phyloP scores from a whole-genome alignment of 805 yeast genomes.

The Candida parachauliodes region DNA sequence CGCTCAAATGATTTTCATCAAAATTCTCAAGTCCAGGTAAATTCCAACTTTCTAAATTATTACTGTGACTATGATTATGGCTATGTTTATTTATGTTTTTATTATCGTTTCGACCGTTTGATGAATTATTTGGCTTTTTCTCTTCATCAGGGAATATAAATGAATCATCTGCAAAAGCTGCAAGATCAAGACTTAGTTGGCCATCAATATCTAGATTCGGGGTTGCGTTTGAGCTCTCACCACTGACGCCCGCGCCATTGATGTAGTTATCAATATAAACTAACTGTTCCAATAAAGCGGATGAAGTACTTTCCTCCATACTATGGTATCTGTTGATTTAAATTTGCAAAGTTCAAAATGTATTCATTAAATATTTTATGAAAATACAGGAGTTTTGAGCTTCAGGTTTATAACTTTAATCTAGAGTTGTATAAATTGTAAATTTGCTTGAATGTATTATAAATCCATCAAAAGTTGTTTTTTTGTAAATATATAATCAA shows the following conservation, averaged over 20 bases:
- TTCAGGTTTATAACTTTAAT: too few species aligned
- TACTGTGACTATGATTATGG: neutral
- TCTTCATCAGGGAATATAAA: constrained; percentile 82
- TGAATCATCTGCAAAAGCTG: constrained; percentile 80
- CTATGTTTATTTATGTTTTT: constrained; percentile 2
- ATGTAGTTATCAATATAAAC: constrained; percentile 78
- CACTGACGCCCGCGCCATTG: constrained; percentile 42
- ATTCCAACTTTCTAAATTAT: neutral
- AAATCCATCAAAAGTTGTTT: neutral
- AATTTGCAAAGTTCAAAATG: too few species aligned
- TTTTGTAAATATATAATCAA: neutral
- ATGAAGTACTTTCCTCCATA: constrained; percentile 20
- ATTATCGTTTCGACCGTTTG: constrained; percentile 9
- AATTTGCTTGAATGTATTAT: too few species aligned
- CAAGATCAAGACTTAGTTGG: constrained; percentile 52
- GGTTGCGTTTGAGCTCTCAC: constrained; percentile 19
- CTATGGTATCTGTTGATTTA: too few species aligned
- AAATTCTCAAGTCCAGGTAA: neutral
- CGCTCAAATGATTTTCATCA: neutral
- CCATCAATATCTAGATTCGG: constrained; percentile 40
- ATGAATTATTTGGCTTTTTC: constrained; percentile 27
- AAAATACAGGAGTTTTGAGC: too few species aligned
- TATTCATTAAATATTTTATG: too few species aligned
- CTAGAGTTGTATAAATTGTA: too few species aligned
- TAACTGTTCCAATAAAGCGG: constrained; percentile 65